Evolutionary conservation across 352 stramenopile genomes (phyloP).

Genomic region (Elongisporangium undulatum): DNA sequence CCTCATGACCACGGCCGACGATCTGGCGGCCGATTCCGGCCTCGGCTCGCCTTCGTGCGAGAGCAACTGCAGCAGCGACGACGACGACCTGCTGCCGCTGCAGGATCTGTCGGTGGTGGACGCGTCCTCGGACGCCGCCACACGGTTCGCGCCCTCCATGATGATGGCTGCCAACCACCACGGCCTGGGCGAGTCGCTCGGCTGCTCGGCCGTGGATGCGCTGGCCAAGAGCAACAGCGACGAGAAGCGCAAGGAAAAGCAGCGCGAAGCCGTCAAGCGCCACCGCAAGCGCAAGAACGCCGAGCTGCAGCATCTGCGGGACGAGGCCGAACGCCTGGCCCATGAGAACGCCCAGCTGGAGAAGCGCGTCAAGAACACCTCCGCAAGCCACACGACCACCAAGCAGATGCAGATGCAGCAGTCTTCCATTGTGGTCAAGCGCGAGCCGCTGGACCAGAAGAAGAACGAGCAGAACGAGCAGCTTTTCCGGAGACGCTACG

Average conservation of each 20-base stretch:
- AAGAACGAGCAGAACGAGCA: constrained; percentile 43
- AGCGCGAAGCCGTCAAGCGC: constrained; percentile 10
- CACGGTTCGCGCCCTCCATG: not conserved
- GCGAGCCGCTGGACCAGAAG: constrained; percentile 15
- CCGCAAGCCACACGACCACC: constrained; percentile 15
- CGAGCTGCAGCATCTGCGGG: constrained; percentile 20
- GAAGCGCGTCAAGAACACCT: constrained; percentile 33
- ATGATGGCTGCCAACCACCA: too few relatives aligned
- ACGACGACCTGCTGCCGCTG: not conserved
- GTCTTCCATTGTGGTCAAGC: constrained; percentile 6
- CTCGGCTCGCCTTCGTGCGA: not conserved
- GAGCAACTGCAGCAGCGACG: not conserved
- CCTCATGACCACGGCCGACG: constrained; percentile 46
- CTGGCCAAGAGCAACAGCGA: constrained; percentile 7
- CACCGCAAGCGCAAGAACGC: constrained; percentile 63
- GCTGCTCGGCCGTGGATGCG: not conserved
- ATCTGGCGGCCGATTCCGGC: constrained; percentile 10
- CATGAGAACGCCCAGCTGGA: constrained; percentile 14
- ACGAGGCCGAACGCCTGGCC: constrained; percentile 11
- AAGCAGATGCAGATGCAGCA: too few relatives aligned
- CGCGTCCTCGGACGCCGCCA: too few relatives aligned
- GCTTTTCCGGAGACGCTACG: constrained; percentile 57
- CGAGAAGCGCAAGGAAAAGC: constrained; percentile 5
- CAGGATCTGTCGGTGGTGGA: not conserved
- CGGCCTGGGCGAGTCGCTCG: not conserved